Conservation (phyloP, 768 basidiomycete species). For the Mycena metata region DNA sequence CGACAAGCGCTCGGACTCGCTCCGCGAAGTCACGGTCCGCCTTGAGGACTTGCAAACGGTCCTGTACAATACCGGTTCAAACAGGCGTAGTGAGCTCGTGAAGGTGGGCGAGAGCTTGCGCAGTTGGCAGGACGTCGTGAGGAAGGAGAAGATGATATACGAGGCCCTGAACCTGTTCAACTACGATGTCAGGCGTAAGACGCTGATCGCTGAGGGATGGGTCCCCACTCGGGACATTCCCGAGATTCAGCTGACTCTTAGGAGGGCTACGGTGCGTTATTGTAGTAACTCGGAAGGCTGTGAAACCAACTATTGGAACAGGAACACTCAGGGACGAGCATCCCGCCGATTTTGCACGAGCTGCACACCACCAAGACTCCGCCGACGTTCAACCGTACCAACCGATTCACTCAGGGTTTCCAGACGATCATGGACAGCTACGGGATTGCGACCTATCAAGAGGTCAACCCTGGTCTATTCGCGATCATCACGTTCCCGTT, state of each 20-base stretch:
- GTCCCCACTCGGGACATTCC: conserved; percentile 93
- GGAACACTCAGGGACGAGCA: conserved; percentile 93
- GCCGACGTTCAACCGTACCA: conserved; percentile 94
- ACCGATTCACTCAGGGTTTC: conserved; percentile 97
- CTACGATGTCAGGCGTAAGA: conserved; percentile 94
- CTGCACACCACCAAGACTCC: conserved; percentile 91
- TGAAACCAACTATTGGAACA: conserved; percentile 37
- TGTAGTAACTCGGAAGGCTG: neutral
- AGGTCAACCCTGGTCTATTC: conserved; percentile 96
- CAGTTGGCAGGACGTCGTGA: conserved; percentile 94
- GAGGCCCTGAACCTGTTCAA: conserved; percentile 96
- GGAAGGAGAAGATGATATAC: conserved; percentile 96
- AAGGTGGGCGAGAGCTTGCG: conserved; percentile 87
- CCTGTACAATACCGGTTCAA: conserved; percentile 89
- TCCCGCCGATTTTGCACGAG: conserved; percentile 94
- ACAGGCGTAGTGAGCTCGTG: conserved; percentile 84
- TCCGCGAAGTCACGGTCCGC: conserved; percentile 88
- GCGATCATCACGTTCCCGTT: conserved; percentile 96
- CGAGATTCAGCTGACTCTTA: conserved; percentile 86
- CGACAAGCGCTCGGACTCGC: conserved; percentile 91
- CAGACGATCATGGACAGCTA: conserved; percentile 99
- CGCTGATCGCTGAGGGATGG: conserved; percentile 98
- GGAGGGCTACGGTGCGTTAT: conserved; percentile 85
- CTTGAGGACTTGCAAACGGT: conserved; percentile 93
- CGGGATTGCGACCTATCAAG: conserved; percentile 94